phyloP scores from a whole-genome alignment of 2,329 filamentous ascomycete species.

The Monosporascus sp. region DNA sequence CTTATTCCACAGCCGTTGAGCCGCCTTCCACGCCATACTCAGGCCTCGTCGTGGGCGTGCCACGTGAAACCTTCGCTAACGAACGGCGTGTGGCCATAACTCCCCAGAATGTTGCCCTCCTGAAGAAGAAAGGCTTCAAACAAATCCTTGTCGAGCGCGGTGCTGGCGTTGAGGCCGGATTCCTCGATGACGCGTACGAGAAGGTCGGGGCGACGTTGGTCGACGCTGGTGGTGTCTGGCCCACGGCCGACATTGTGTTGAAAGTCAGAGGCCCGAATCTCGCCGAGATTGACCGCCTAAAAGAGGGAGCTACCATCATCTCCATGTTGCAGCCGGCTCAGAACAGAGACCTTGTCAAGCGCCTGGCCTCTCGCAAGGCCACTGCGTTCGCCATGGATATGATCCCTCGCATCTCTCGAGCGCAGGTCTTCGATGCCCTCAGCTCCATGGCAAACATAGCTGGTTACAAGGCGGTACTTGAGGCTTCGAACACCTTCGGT shows the following conservation, averaged over 20 bases:
- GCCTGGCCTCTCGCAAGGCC: constrained; percentile 62
- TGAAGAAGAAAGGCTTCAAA: constrained; percentile 80
- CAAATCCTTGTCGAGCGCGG: constrained; percentile 74
- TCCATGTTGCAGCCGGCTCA: constrained; percentile 80
- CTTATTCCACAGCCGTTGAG: constrained; percentile 26
- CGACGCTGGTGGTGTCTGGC: constrained; percentile 64
- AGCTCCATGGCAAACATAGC: constrained; percentile 94
- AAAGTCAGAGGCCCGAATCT: constrained; percentile 74
- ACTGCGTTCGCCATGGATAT: constrained; percentile 89
- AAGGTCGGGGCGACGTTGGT: constrained; percentile 74
- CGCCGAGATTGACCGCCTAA: constrained; percentile 63
- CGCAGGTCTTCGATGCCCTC: constrained; percentile 82
- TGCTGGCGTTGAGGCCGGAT: constrained; percentile 72
- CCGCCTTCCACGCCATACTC: constrained; percentile 57
- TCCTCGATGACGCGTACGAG: constrained; percentile 71
- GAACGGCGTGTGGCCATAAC: constrained; percentile 83
- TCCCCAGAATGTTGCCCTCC: constrained; percentile 72
- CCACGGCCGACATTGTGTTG: constrained; percentile 69
- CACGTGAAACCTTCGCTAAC: constrained; percentile 69
- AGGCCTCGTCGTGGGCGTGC: constrained; percentile 70
- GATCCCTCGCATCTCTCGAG: constrained; percentile 83
- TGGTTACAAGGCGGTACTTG: constrained; percentile 85
- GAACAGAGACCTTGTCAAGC: constrained; percentile 70
- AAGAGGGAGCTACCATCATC: constrained; percentile 67
- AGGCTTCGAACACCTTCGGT: constrained; percentile 85